Evolutionary conservation across 2,329 filamentous ascomycete genomes (phyloP).

Genomic region (Colletotrichum sp.): DNA sequence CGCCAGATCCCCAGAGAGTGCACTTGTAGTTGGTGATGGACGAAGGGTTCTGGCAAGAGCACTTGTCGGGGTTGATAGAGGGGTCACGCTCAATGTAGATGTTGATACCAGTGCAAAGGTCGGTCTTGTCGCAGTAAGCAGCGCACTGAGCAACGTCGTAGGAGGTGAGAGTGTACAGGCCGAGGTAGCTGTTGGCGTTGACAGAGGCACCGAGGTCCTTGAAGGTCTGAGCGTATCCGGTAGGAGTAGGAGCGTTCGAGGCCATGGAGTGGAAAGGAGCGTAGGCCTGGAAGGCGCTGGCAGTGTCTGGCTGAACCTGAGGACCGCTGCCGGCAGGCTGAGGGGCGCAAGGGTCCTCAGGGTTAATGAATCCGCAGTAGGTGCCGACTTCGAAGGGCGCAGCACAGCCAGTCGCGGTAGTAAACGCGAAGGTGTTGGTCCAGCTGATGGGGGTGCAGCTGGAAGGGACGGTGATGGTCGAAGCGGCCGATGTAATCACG

Average conservation of each 20-base stretch:
- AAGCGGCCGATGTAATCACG: background rate
- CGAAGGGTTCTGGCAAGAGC: conserved; percentile 8
- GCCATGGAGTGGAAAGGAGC: background rate
- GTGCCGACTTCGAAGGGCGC: conserved; percentile 9
- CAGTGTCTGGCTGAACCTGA: background rate
- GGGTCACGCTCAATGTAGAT: conserved; percentile 20
- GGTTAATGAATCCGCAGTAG: conserved; percentile 15
- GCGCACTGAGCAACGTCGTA: conserved; percentile 13
- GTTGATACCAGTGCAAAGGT: conserved; percentile 16
- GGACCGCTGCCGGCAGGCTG: conserved; percentile 3
- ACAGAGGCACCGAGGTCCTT: conserved; percentile 8
- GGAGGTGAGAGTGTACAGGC: conserved; percentile 6
- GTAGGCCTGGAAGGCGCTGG: background rate
- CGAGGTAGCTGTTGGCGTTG: conserved; percentile 15
- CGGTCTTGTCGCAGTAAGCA: background rate
- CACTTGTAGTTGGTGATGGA: conserved; percentile 20
- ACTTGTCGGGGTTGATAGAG: conserved; percentile 12
- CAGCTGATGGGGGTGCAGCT: conserved; percentile 12
- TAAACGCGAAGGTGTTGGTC: conserved; percentile 8
- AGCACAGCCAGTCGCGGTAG: background rate
- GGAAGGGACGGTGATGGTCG: background rate
- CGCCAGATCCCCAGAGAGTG: conserved; percentile 17
- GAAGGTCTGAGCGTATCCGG: conserved; percentile 6
- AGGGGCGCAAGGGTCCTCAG: conserved; percentile 12
- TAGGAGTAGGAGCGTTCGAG: background rate